Percentiles rank a stretch among this genome's conserved stretches.
phyloP scores from a whole-genome alignment of 148 eudicot genomes.

The Amaranthus cruentus region DNA sequence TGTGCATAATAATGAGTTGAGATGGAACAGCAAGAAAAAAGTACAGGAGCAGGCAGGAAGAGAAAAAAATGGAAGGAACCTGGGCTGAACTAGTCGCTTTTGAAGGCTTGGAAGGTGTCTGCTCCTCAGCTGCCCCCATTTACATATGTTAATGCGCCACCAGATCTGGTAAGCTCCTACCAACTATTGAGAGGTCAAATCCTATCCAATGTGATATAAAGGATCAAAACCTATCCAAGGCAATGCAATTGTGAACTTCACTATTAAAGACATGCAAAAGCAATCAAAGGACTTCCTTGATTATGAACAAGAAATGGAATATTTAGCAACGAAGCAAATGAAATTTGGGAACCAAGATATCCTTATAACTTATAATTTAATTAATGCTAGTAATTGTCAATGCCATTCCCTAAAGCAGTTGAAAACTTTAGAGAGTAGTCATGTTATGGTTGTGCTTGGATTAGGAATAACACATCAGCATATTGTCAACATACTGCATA shows the following conservation, averaged over 20 bases:
- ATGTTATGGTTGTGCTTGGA: background rate
- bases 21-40: background rate
- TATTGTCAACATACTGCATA: too few species aligned
- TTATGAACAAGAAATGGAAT: background rate
- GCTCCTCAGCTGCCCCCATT: conserved; percentile 76
- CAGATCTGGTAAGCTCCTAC: conserved; percentile 4
- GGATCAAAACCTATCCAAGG: conserved; percentile 7
- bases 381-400: background rate
- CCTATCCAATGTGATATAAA: conserved; percentile 10
- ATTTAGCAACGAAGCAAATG: background rate
- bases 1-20: conserved; percentile 7
- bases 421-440: background rate
- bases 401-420: too few species aligned
- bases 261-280: background rate
- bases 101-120: conserved; percentile 58
- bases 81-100: conserved; percentile 52
- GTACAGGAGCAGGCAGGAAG: conserved; percentile 1
- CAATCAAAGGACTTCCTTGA: background rate
- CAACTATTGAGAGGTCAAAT: conserved; percentile 2
- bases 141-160: conserved; percentile 24
- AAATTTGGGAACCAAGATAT: background rate
- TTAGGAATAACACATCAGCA: too few species aligned
- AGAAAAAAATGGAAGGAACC: conserved; percentile 31
- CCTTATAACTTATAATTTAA: background rate
- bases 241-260: conserved; percentile 5